Base-by-base conservation (phyloP, 75 land plant genomes). In the Pseudotsuga menziesii region DNA sequence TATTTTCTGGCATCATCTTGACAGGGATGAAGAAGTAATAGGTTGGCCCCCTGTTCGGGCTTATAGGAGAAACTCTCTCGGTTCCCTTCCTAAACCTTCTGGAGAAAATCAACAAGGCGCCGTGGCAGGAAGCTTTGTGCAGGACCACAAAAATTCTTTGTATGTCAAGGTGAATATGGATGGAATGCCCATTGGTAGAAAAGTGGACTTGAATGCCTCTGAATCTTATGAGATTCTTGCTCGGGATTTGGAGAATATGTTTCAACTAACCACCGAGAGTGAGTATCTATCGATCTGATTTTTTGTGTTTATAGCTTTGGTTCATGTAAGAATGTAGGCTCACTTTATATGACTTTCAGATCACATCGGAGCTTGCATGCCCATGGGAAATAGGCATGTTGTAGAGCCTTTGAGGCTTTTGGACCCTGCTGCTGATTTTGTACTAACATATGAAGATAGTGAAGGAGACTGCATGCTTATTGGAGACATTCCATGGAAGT, bases 401-500 rank as follows among this genome's bases (percentile, higher is more conserved):
- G 48, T 0, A 44, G 8, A 75, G 75, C 73, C 76, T 11, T 83
- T 79, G 7, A 87, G 77, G 62, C 74, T 87, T 22, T 71, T 92
- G 74, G 83, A 83, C 77, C 83, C 80, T 44, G 81, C 77, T 16
- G 86, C 96, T 67, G 96, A 89, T 26, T 88, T 84, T 83, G 88
- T 87, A 67, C 86, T 93, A 16, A 93, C 96, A 5, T 93, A 93
- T 83, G 91, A 93, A 80, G 96, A 93, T 79, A 88, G 82, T 57
- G 96, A 93, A 19, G 96, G 94, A 60, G 96, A 93, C 71, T 88
- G 84, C 94, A 91, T 93, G 96, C 88, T 93, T 41, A 92, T 93
- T 69, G 96, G 96, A 64, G 96, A 93, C 86, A 94, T 93, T 76
- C 96, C 96, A 58, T 93, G 96, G 96, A 82, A 88, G 96, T 93